Evolutionary conservation across 306 rosid genomes (phyloP).

Genomic region (Crotalaria pallida): DNA sequence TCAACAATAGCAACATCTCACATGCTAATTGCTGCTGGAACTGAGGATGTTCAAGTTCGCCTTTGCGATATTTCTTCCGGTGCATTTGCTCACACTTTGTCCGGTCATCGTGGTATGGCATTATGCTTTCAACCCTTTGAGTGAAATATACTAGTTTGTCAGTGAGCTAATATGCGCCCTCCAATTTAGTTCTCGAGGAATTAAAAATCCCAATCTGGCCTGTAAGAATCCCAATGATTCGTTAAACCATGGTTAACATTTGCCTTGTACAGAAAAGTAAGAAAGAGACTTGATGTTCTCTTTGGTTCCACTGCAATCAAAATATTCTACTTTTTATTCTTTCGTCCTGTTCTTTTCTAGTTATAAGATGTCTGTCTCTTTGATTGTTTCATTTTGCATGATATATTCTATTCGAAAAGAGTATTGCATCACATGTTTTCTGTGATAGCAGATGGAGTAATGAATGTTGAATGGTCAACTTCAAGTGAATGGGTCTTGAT

Average conservation of each 20-base stretch:
- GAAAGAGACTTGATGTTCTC: too few species aligned
- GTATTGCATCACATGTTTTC: not conserved
- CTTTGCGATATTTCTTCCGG: conserved; percentile 96
- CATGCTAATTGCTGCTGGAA: conserved; percentile 82
- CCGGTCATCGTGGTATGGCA: conserved; percentile 87
- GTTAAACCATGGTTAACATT: too few species aligned
- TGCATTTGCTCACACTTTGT: conserved; percentile 82
- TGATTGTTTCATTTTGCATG: conserved; percentile 1
- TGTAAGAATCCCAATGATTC: too few species aligned
- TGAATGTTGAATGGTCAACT: conserved; percentile 87
- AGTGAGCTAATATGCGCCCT: too few species aligned
- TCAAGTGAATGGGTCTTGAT: conserved; percentile 87
- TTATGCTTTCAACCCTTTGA: not conserved
- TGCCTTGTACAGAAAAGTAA: too few species aligned
- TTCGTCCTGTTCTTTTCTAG: too few species aligned
- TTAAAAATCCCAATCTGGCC: too few species aligned
- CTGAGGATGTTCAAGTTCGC: conserved; percentile 98
- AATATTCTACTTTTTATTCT: too few species aligned
- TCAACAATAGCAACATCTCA: conserved; percentile 82
- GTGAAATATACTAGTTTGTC: not conserved
- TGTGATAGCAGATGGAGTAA: conserved; percentile 76
- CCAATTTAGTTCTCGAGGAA: too few species aligned
- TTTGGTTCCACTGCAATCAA: too few species aligned
- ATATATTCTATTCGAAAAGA: not conserved
- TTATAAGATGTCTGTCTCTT: not conserved